Evolutionary conservation across 2,329 filamentous ascomycete genomes (phyloP), one percentile per base, ranked within the genome.

Genomic region (Ophiocordyceps camponoti-floridani): DNA sequence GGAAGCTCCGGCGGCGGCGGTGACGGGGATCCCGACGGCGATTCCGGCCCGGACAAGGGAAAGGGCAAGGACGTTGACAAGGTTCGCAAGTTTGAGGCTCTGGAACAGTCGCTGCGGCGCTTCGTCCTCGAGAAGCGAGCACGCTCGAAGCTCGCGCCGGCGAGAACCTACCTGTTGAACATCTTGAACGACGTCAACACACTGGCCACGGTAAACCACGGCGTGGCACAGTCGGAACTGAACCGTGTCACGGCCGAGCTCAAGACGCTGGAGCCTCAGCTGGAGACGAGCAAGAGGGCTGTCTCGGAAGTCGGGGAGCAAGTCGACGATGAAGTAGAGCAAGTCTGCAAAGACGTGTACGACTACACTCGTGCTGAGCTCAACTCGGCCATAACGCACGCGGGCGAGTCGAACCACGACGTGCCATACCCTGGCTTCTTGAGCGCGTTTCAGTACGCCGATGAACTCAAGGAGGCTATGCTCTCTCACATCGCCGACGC

Each of bases 91-190:
- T 98, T 98, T 57, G 82, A 89, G 56, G 80, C 82, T 44, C 71
- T 98, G 5, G 91, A 98, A 61, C 77, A 84, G 51, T 91, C 91
- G 4, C 63, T 98, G 35, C 77, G 91, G 47, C 79, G 88, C 41
- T 98, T 98, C 53, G 91, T 98, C 8, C 71, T 98, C 26, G 91
- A 98, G 59, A 96, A 96, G 69, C 78, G 91, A 46, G 87, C 91
- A 42, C 78, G 87, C 28, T 96, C 91, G 9, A 98, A 98, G 66
- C 73, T 98, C 47, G 89, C 91, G 1, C 91, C 91, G 5, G 91
- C 91, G 7, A 88, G 87, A 63, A 96, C 89, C 2, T 98, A 98
- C 57, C 75, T 98, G 1, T 69, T 94, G 54, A 98, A 98, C 60
- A 82, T 96, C 26, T 72, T 98, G 31, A 82, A 85, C 52, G 91